Percentiles rank a stretch among this genome's conserved stretches.
These are phyloP conservation scores for Bruguiera sexangula DNA, from an alignment of 345 rosid species.

Conservation along the genomic window DNA sequence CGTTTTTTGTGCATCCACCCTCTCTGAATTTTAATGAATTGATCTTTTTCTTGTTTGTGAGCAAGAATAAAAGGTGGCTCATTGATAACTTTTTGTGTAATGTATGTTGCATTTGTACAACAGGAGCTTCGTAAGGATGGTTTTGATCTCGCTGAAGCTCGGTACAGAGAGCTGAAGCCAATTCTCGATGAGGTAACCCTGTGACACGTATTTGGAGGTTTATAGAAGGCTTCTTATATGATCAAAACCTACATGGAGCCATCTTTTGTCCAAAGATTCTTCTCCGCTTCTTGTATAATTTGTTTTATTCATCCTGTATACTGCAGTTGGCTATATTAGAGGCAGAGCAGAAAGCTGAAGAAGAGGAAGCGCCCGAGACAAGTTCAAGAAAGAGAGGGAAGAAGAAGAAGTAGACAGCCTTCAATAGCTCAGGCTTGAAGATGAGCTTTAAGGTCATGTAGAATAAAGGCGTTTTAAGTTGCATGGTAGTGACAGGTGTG, in stretches of 20 bases:
- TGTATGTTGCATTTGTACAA: constrained; percentile 19
- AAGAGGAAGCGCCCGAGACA: constrained; percentile 71
- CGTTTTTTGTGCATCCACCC: no score
- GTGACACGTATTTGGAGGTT: neutral
- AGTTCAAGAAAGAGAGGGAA: constrained; percentile 67
- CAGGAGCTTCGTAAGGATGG: constrained; percentile 98
- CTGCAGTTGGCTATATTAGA: constrained; percentile 72
- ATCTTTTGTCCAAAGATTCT: neutral
- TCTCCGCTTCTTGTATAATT: neutral
- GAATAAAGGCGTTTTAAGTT: no score
- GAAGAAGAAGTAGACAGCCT: constrained; percentile 31
- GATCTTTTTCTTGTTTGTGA: no score
- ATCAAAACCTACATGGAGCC: neutral
- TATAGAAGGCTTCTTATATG: neutral
- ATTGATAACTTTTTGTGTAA: neutral
- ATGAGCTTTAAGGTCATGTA: neutral
- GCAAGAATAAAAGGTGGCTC: neutral
- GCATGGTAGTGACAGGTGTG: no score
- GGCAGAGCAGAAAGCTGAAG: constrained; percentile 95
- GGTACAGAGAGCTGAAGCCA: constrained; percentile 85
- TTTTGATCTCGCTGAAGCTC: constrained; percentile 85
- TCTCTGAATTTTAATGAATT: no score
- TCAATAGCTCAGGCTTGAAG: constrained; percentile 7
- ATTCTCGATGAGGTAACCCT: constrained; percentile 79
- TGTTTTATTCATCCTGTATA: neutral